Conservation (phyloP, 1,139 yeast genomes). For the Hemisphaericaspora lyxosophila region DNA sequence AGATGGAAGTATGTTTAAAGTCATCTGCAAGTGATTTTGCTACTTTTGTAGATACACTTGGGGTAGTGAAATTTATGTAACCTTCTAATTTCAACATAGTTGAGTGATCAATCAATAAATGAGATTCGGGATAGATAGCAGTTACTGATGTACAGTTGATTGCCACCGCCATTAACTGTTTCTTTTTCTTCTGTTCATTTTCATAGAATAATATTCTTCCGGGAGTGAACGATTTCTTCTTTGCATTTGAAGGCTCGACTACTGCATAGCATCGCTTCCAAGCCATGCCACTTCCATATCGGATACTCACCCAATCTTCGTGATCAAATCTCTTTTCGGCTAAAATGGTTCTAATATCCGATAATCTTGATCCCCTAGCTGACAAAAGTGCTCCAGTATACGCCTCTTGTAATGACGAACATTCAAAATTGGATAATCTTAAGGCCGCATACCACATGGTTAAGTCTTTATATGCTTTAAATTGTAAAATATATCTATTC, state of each 20-base stretch:
- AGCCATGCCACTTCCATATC: slow-evolving; percentile 97
- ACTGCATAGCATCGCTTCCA: slow-evolving; percentile 95
- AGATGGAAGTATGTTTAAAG: slow-evolving; percentile 76
- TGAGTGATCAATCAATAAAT: slow-evolving; percentile 75
- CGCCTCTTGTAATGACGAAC: slow-evolving; percentile 82
- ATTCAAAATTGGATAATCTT: slow-evolving; percentile 76
- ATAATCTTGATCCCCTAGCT: slow-evolving; percentile 80
- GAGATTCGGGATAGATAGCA: slow-evolving; percentile 90
- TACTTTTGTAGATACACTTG: slow-evolving; percentile 33
- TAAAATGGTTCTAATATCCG: slow-evolving; percentile 81
- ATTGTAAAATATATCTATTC: slow-evolving; percentile 81
- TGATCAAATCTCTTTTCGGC: slow-evolving; percentile 84
- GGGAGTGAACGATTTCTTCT: slow-evolving; percentile 48
- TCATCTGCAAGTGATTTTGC: slow-evolving; percentile 48
- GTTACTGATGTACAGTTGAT: slow-evolving; percentile 71
- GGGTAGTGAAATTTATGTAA: slow-evolving; percentile 60
- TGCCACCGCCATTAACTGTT: slow-evolving; percentile 77
- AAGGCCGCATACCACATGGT: slow-evolving; percentile 77
- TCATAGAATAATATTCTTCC: slow-evolving; percentile 66
- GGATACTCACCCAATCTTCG: slow-evolving; percentile 92
- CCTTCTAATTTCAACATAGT: slow-evolving; percentile 91
- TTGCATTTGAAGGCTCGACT: slow-evolving; percentile 64
- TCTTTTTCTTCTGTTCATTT: slow-evolving; percentile 68
- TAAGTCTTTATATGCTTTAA: slow-evolving; percentile 57
- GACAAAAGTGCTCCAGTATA: slow-evolving; percentile 92